phyloP scores from a whole-genome alignment of 805 yeast genomes.

The Candida bentonensis region DNA sequence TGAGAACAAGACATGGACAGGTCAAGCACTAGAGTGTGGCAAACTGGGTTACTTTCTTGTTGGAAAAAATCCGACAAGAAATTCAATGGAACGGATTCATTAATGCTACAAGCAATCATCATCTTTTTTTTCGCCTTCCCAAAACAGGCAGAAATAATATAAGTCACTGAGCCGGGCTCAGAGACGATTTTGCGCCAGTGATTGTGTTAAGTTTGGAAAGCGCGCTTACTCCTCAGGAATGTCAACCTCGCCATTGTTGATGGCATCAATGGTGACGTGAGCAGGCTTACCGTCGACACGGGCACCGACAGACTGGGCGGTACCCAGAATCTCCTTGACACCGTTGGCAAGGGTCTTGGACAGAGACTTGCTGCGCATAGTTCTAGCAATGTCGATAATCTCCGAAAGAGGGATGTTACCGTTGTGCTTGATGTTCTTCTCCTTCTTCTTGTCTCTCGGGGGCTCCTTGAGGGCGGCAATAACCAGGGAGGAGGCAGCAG shows the following conservation, averaged over 20 bases:
- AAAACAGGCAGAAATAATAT: not conserved
- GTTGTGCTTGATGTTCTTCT: constrained; percentile 97
- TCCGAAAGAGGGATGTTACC: constrained; percentile 98
- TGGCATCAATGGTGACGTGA: constrained; percentile 96
- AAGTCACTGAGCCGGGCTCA: constrained; percentile 11
- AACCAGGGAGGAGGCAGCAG: constrained; percentile 97
- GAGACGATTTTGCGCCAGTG: no score
- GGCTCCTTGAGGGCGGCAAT: constrained; percentile 99
- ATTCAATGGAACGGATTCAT: constrained; percentile 1
- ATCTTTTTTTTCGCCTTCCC: constrained; percentile 1
- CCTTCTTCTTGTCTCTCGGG: constrained; percentile 99
- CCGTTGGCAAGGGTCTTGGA: constrained; percentile 96
- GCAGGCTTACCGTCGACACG: constrained; percentile 99
- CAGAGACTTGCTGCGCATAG: constrained; percentile 93
- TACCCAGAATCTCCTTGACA: constrained; percentile 97
- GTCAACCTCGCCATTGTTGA: constrained; percentile 96
- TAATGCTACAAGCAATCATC: constrained; percentile 6
- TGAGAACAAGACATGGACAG: constrained; percentile 61
- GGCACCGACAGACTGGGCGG: constrained; percentile 99
- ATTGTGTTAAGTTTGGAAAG: no score
- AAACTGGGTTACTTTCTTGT: constrained; percentile 30
- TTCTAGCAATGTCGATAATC: constrained; percentile 93
- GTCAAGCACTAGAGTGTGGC: constrained; percentile 90
- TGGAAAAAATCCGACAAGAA: not conserved
- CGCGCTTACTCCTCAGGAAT: constrained; percentile 22